Evolutionary conservation across 257 asterid species (phyloP).

Genomic region (Coffea eugenioides): DNA sequence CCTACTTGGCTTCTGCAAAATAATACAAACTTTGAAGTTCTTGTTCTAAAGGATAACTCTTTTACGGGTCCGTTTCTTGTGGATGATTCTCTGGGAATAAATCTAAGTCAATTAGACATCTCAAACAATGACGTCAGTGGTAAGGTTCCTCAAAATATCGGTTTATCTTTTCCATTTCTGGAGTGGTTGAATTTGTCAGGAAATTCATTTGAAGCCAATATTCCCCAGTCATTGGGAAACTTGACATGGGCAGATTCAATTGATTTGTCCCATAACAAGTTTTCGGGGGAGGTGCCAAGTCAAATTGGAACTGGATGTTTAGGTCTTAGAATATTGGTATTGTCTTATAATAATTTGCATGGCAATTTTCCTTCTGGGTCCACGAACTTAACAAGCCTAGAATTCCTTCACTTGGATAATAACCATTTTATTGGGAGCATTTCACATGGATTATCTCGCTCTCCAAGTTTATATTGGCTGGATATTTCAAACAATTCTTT

Average conservation of each 20-base stretch:
- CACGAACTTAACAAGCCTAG: neutral
- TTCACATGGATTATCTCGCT: neutral
- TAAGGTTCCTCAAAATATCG: neutral
- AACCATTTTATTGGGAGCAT: neutral
- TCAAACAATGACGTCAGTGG: constrained; percentile 9
- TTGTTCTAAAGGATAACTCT: constrained; percentile 12
- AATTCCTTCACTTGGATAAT: neutral
- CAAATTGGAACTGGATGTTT: neutral
- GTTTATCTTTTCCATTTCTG: neutral
- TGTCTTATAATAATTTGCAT: neutral
- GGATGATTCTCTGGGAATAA: neutral
- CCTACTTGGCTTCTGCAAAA: constrained; percentile 14
- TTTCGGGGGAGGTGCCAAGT: constrained; percentile 4
- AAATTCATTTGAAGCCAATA: constrained; percentile 2
- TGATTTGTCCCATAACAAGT: constrained; percentile 15
- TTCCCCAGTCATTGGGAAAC: constrained; percentile 13
- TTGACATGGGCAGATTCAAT: neutral
- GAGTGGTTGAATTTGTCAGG: neutral
- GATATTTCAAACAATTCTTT: constrained; percentile 4
- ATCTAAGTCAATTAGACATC: neutral
- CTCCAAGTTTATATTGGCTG: neutral
- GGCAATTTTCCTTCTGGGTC: neutral
- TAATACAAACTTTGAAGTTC: neutral
- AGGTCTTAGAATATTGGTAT: neutral
- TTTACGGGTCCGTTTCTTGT: neutral